Percentiles rank a stretch among this genome's conserved stretches.
Evolutionary conservation across 2,329 filamentous ascomycete genomes (phyloP).

Genomic region (Fusarium oxysporum): DNA sequence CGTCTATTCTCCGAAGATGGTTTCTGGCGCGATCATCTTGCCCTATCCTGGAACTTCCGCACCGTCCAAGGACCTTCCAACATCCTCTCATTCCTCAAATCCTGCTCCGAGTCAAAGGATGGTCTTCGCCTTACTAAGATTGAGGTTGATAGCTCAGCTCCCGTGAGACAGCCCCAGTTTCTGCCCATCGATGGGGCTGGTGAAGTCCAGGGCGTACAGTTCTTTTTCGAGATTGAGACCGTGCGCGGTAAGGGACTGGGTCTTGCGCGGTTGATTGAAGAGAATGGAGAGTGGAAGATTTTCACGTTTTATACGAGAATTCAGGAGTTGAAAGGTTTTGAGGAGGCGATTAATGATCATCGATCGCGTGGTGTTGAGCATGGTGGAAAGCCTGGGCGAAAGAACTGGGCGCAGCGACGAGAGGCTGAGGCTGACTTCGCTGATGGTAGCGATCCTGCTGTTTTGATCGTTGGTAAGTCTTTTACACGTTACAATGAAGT

Average conservation of each 20-base stretch:
- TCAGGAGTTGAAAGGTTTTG: constrained; percentile 63
- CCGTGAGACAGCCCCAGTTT: constrained; percentile 57
- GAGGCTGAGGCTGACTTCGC: constrained; percentile 59
- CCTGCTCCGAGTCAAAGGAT: constrained; percentile 47
- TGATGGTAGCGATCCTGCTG: constrained; percentile 62
- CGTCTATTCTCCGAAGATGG: constrained; percentile 52
- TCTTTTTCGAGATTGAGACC: constrained; percentile 67
- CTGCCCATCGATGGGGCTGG: constrained; percentile 61
- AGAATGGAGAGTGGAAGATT: constrained; percentile 66
- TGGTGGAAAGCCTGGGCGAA: constrained; percentile 61
- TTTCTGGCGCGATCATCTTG: constrained; percentile 70
- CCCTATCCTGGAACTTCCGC: constrained; percentile 66
- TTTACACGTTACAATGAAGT: too few species aligned
- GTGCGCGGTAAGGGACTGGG: constrained; percentile 67
- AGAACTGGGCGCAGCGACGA: constrained; percentile 71
- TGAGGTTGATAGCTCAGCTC: constrained; percentile 57
- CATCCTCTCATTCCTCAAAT: constrained; percentile 55
- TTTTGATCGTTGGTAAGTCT: constrained; percentile 69
- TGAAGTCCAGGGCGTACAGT: constrained; percentile 64
- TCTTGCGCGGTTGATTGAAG: constrained; percentile 62
- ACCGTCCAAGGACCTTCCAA: constrained; percentile 58
- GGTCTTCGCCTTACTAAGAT: constrained; percentile 58
- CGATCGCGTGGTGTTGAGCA: constrained; percentile 69
- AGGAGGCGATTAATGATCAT: constrained; percentile 60
- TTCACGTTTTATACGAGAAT: constrained; percentile 73